A percentile compares a stretch with the other conserved stretches of the same genome.
These are phyloP conservation scores for Candida berthetii DNA, from an alignment of 805 yeast genomes.

Conservation along the genomic window DNA sequence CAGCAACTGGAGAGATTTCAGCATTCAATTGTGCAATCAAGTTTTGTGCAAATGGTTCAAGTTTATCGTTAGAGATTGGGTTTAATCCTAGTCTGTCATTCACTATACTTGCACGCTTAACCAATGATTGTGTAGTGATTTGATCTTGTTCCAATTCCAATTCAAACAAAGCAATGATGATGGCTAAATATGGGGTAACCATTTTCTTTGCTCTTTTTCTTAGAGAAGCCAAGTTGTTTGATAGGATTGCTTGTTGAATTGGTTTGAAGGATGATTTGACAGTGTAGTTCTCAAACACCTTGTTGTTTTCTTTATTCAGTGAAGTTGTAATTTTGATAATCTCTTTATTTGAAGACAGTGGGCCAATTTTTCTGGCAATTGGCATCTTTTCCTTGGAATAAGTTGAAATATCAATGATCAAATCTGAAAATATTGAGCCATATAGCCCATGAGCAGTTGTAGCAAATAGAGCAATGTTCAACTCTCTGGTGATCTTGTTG, in stretches of 20 bases:
- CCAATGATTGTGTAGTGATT: conserved; percentile 23
- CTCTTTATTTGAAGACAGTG: conserved; percentile 33
- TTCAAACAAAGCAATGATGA: conserved; percentile 54
- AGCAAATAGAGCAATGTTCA: conserved; percentile 60
- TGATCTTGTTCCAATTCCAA: conserved; percentile 16
- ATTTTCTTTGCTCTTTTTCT: conserved; percentile 35
- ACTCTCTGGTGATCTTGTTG: conserved; percentile 49
- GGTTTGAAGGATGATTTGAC: conserved; percentile 30
- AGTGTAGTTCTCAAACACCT: conserved; percentile 27
- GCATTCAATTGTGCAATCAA: conserved; percentile 43
- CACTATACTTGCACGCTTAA: conserved; percentile 20
- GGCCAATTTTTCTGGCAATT: conserved; percentile 45
- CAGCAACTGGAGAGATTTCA: conserved; percentile 79
- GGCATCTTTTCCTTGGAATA: conserved; percentile 46
- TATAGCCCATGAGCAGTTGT: conserved; percentile 72
- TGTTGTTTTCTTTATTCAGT: conserved; percentile 27
- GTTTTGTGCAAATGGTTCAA: conserved; percentile 19
- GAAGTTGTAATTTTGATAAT: conserved; percentile 30
- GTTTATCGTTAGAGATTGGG: conserved; percentile 34
- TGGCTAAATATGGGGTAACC: conserved; percentile 52
- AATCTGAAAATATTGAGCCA: conserved; percentile 78
- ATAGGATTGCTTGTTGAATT: conserved; percentile 27
- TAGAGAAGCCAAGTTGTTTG: conserved; percentile 16
- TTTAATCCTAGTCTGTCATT: conserved; percentile 33
- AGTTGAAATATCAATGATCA: conserved; percentile 54